These are phyloP conservation scores for Tuber aestivum DNA, from an alignment of 495 filamentous ascomycete genomes.

Conservation along the genomic window DNA sequence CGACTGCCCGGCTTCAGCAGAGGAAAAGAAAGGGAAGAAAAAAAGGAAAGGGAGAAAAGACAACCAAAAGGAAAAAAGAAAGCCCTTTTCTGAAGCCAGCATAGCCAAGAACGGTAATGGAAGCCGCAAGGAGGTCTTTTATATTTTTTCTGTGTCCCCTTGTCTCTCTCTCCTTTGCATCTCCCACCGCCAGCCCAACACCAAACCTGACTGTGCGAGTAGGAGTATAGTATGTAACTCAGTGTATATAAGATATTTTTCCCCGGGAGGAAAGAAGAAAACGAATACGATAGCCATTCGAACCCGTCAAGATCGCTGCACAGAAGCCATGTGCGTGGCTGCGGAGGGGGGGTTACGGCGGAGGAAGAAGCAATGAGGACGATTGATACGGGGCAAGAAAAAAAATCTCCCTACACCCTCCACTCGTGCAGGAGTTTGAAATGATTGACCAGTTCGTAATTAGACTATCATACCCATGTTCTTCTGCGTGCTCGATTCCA, in stretches of 20 bases:
- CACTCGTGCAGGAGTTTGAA: not conserved
- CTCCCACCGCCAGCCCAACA: not conserved
- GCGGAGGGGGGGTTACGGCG: not conserved
- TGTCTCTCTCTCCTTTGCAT: not conserved
- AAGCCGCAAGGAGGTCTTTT: slow-evolving; percentile 23
- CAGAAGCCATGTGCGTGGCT: not conserved
- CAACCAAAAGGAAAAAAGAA: slow-evolving; percentile 21
- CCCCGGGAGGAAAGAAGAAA: not conserved
- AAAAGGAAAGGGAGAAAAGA: slow-evolving; percentile 22
- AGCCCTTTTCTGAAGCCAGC: slow-evolving; percentile 26
- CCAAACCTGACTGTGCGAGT: not conserved
- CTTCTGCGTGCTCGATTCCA: not conserved
- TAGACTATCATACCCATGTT: not conserved
- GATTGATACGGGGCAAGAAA: not conserved
- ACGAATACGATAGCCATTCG: not conserved
- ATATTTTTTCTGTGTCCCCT: not conserved
- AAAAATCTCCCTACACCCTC: not conserved
- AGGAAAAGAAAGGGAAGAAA: slow-evolving; percentile 16
- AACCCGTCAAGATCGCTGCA: slow-evolving; percentile 1
- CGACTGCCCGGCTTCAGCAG: not conserved
- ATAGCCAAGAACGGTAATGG: slow-evolving; percentile 20
- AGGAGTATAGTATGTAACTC: not conserved
- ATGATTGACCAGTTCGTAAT: not conserved
- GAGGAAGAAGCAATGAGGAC: not conserved
- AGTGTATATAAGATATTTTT: not conserved